Conservation (phyloP, 495 filamentous ascomycete species). For the Amorphotheca resinae region DNA sequence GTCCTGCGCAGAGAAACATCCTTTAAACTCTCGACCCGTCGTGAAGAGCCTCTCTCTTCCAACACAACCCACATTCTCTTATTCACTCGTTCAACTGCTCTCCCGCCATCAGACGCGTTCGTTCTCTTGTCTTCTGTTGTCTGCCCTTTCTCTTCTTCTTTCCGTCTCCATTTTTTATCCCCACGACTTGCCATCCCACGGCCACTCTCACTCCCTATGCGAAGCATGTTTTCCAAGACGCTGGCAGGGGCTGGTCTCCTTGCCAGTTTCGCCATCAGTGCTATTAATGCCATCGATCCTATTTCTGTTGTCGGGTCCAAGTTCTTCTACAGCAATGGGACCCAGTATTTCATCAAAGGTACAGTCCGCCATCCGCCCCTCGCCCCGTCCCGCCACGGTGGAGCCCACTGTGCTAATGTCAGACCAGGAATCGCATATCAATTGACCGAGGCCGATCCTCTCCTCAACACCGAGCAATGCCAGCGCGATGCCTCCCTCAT, state of each 20-base stretch:
- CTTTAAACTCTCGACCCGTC: neutral
- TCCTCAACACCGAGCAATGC: constrained; percentile 67
- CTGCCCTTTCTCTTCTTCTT: too few relatives aligned
- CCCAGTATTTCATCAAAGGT: constrained; percentile 78
- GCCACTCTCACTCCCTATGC: too few relatives aligned
- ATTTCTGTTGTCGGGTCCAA: constrained; percentile 68
- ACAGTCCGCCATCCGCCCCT: constrained; percentile 14
- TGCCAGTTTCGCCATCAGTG: constrained; percentile 21
- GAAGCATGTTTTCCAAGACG: constrained; percentile 15
- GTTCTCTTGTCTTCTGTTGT: too few relatives aligned
- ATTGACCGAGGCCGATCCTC: constrained; percentile 55
- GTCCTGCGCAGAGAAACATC: neutral
- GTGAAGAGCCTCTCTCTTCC: too few relatives aligned
- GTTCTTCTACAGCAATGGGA: constrained; percentile 66
- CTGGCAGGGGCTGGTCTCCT: constrained; percentile 8
- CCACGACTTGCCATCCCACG: too few relatives aligned
- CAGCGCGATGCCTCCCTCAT: constrained; percentile 64
- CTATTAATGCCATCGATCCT: constrained; percentile 23
- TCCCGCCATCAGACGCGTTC: neutral
- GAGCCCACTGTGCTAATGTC: constrained; percentile 2
- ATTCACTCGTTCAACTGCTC: neutral
- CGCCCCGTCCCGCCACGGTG: neutral
- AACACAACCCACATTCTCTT: too few relatives aligned
- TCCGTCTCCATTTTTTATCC: too few relatives aligned
- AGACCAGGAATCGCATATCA: constrained; percentile 58